Evolutionary conservation across 345 rosid genomes (phyloP).

Genomic region (Microthlaspi erraticum): DNA sequence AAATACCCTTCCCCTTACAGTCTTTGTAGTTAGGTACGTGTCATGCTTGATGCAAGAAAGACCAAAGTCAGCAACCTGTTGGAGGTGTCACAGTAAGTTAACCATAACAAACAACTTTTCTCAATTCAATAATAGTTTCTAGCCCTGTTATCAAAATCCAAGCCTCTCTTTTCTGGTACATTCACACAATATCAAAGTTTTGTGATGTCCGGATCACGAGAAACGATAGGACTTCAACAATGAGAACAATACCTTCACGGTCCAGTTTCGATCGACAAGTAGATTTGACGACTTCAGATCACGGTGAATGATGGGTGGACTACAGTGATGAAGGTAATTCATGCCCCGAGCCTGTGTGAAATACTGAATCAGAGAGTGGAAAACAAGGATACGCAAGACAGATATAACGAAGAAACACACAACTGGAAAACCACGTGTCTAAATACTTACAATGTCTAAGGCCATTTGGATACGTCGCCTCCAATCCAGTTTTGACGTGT

Average conservation of each 20-base stretch:
- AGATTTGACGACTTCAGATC: constrained; percentile 30
- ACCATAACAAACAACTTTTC: constrained; percentile 2
- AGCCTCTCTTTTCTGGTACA: no score
- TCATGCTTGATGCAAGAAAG: constrained; percentile 87
- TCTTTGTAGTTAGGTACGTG: constrained; percentile 73
- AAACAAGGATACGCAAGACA: constrained; percentile 9
- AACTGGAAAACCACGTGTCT: constrained; percentile 1
- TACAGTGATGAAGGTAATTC: no score
- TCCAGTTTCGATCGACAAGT: constrained; percentile 88
- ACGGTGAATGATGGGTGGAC: no score
- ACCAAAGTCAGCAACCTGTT: constrained; percentile 95
- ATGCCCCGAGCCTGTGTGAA: constrained; percentile 52
- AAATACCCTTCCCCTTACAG: constrained; percentile 86
- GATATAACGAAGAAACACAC: constrained; percentile 20
- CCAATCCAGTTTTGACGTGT: constrained; percentile 55
- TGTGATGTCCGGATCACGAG: background rate
- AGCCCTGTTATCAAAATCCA: background rate
- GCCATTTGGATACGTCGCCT: constrained; percentile 60
- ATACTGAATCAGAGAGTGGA: background rate
- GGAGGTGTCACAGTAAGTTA: constrained; percentile 22
- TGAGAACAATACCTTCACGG: constrained; percentile 68
- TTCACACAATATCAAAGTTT: no score
- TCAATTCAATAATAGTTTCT: constrained; percentile 1
- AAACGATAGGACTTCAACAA: constrained; percentile 2
- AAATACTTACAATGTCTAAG: constrained; percentile 74